Percentiles rank a stretch among this genome's conserved stretches.
Evolutionary conservation across 2,329 filamentous ascomycete species (phyloP).

Genomic region (Grosmannia clavigera): DNA sequence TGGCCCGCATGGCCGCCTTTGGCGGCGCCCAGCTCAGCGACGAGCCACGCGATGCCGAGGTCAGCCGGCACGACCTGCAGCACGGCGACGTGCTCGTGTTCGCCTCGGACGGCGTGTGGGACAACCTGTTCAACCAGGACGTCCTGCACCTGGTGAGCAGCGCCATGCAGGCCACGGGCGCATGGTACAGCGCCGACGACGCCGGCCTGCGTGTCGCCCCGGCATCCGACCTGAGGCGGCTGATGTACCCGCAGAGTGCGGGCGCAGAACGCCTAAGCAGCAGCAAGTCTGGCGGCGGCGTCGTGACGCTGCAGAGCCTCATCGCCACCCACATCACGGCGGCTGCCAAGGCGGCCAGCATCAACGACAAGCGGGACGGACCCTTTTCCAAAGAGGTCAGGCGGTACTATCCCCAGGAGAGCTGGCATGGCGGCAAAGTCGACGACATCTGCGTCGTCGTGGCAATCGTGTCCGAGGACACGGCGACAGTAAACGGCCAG

Average conservation of each 20-base stretch:
- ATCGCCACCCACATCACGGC: constrained; percentile 68
- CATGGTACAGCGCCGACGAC: constrained; percentile 50
- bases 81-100: constrained; percentile 92
- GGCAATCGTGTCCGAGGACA: constrained; percentile 59
- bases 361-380: constrained; percentile 70
- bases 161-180: constrained; percentile 60
- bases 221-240: constrained; percentile 30
- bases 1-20: constrained; percentile 70
- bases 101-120: constrained; percentile 90
- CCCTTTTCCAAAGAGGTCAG: constrained; percentile 94
- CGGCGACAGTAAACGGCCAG: constrained; percentile 12
- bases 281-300: not conserved
- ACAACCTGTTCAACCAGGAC: constrained; percentile 88
- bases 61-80: constrained; percentile 62
- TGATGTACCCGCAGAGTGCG: constrained; percentile 3
- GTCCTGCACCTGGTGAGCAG: constrained; percentile 68
- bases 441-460: constrained; percentile 91
- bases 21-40: constrained; percentile 74
- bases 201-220: constrained; percentile 49
- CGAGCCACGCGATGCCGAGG: constrained; percentile 69
- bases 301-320: constrained; percentile 55
- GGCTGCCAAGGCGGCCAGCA: constrained; percentile 74
- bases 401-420: constrained; percentile 72
- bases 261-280: not conserved
- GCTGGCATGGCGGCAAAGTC: constrained; percentile 83